Conservation (phyloP, 192 early-diverging fungal genomes). For the Coemansia sp. region DNA sequence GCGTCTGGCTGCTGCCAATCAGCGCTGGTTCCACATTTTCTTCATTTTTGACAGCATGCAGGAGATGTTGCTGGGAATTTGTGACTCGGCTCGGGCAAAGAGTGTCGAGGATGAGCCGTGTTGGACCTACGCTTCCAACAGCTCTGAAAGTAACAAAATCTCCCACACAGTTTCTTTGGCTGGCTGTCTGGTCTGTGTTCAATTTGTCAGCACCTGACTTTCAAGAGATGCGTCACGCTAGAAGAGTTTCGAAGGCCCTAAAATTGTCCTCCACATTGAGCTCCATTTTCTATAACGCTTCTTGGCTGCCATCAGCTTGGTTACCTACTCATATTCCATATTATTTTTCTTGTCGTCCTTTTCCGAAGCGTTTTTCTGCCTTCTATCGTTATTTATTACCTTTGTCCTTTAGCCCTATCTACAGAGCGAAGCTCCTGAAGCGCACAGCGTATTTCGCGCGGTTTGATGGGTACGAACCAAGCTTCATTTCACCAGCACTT, state of each 20-base stretch:
- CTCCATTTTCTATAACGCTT: too few relatives aligned
- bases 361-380: neutral
- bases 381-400: neutral
- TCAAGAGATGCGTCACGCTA: neutral
- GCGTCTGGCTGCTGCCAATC: neutral
- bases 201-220: neutral
- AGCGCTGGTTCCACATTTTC: neutral
- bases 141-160: too few relatives aligned
- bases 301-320: neutral
- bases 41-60: too few relatives aligned
- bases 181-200: too few relatives aligned
- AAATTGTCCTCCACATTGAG: too few relatives aligned
- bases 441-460: slow-evolving; percentile 1
- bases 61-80: neutral
- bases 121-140: too few relatives aligned
- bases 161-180: too few relatives aligned
- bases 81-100: neutral
- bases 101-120: too few relatives aligned
- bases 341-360: neutral
- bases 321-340: neutral
- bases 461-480: slow-evolving; percentile 24
- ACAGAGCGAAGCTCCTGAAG: neutral
- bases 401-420: neutral
- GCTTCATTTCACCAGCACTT: neutral
- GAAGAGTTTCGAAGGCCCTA: neutral